These are phyloP conservation scores for Camelina sativa DNA, from an alignment of 345 rosid genomes.

Conservation along the genomic window DNA sequence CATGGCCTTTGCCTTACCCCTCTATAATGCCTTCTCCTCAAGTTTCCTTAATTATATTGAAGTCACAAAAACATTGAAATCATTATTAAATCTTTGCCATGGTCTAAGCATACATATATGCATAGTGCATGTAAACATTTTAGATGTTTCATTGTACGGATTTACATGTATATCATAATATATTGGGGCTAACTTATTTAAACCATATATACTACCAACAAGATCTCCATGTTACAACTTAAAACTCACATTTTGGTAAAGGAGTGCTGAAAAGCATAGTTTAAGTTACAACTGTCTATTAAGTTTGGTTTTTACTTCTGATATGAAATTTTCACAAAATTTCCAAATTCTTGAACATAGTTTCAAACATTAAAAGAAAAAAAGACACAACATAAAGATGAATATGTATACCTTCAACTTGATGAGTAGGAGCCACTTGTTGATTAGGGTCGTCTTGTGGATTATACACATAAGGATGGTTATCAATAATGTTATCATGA, in stretches of 20 bases:
- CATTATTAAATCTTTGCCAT: neutral
- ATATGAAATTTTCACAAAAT: neutral
- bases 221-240: neutral
- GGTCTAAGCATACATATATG: neutral
- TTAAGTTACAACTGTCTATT: neutral
- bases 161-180: neutral
- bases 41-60: conserved; percentile 36
- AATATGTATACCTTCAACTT: conserved; percentile 42
- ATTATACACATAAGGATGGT: conserved; percentile 32
- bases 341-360: neutral
- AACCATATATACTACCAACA: conserved; percentile 12
- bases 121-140: neutral
- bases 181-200: neutral
- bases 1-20: conserved; percentile 73
- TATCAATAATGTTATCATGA: conserved; percentile 30
- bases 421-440: conserved; percentile 35
- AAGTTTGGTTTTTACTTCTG: conserved; percentile 12
- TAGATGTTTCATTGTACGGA: neutral
- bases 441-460: conserved; percentile 43
- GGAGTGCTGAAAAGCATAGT: neutral
- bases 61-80: neutral
- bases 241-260: conserved; percentile 7
- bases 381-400: conserved; percentile 20
- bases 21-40: conserved; percentile 57
- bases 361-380: neutral